Conservation (phyloP, 73 alveolate genomes). For the Paramecium octaurelia region DNA sequence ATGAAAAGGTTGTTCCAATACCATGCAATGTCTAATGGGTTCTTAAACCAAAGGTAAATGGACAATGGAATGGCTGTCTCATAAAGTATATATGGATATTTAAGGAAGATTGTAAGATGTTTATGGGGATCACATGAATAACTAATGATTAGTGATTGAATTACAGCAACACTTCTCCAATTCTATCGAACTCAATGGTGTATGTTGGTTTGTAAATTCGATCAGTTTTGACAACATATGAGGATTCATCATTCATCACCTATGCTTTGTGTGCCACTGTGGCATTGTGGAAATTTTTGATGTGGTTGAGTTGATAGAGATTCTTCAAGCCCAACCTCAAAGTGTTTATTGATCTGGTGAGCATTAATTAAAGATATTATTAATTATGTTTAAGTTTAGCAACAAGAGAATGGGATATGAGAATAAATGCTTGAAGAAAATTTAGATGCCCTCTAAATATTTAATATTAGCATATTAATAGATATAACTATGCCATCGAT, state of each 20-base stretch:
- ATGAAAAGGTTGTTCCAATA: conserved; percentile 62
- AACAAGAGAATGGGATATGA: not conserved
- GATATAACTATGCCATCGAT: not conserved
- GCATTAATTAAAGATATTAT: conserved; percentile 8
- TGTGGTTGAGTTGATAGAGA: conserved; percentile 33
- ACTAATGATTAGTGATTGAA: not conserved
- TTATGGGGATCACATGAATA: conserved; percentile 82
- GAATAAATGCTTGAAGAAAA: not conserved
- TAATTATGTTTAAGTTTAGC: conserved; percentile 2
- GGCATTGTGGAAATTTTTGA: conserved; percentile 50
- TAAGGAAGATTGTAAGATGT: conserved; percentile 69
- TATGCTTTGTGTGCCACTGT: conserved; percentile 37
- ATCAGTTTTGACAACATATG: conserved; percentile 65
- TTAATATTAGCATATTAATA: not conserved
- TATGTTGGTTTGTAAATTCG: conserved; percentile 84
- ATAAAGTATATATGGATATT: conserved; percentile 81
- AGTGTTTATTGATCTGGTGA: not conserved
- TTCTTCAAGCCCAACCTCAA: conserved; percentile 11
- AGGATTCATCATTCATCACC: conserved; percentile 50
- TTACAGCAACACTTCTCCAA: conserved; percentile 83
- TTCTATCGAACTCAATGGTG: conserved; percentile 87
- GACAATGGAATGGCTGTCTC: conserved; percentile 77
- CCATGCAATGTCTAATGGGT: conserved; percentile 86
- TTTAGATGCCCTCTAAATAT: not conserved
- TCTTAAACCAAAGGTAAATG: conserved; percentile 78